Base-by-base conservation (phyloP, 257 asterid species). In the Eucommia ulmoides region DNA sequence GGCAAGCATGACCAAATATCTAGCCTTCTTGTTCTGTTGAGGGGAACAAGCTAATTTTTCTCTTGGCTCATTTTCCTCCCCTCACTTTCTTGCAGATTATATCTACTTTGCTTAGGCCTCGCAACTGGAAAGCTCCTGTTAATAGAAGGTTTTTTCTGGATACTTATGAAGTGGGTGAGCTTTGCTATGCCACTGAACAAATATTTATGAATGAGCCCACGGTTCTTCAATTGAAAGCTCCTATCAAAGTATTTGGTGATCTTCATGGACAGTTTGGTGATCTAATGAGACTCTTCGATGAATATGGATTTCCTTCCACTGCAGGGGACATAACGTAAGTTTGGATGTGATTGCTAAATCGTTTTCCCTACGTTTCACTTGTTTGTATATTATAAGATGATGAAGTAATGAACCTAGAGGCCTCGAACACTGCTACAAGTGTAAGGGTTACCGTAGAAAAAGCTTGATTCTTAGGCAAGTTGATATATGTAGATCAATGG, bases 231-330 rank as follows among this genome's bases (percentile, higher is more conserved):
- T 60, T 91, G 66, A 91, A 83, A 75, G 97, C 99, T 66, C 99
- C 99, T 24, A 68, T 91, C 49, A 91, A 91, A 77, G 92, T 91
- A 48, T 91, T 91, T 41, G 99, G 99, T 55, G 99, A 91, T 80
- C 97, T 91, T 53, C 99, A 91, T 56, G 99, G 99, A 51, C 99
- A 91, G 76, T 91, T 91, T 66, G 97, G 97, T 66, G 99, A 91
- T 71, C 61, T 91, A 57, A 86, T 91, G 97, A 75, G 99, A 41
- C 89, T 91, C 23, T 91, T 91, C 67, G 99, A 91, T 66, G 99
- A 91, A 81, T 91, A 91, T 74, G 99, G 99, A 24, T 91, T 83
- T 80, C 99, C 99, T 67, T 91, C 97, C 48, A 79, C 97, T 68
- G 99, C 95, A 20, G 99, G 99, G 55, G 99, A 91, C 75, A 77